Base-by-base conservation (phyloP, 106 monocot species). In the Cymbidium sinense region DNA sequence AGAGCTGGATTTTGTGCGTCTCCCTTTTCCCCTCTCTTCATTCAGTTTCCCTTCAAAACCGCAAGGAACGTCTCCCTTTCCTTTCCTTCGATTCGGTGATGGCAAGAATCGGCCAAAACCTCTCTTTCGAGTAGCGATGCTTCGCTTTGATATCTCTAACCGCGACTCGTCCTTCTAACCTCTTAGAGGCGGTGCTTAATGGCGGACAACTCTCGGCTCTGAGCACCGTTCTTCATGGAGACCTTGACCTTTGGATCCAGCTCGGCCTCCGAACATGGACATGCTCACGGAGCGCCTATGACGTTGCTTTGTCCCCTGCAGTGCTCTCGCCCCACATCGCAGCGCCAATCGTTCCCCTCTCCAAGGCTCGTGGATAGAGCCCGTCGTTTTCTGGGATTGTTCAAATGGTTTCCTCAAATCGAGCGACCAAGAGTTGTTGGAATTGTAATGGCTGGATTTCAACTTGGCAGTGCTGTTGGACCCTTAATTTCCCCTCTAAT, bases 351-450 rank as follows among this genome's bases (percentile, higher is more conserved):
- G 6, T 64, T 70, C 8, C 3, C 76, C 6, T 35, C 35, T 34
- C 50, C 83, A 30, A n/a, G n/a, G n/a, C n/a, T n/a, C n/a, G n/a
- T n/a, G n/a, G n/a, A n/a, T n/a, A n/a, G n/a, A n/a, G n/a, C n/a
- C n/a, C n/a, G n/a, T n/a, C n/a, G n/a, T n/a, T n/a, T n/a, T n/a
- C n/a, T n/a, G n/a, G n/a, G n/a, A n/a, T n/a, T n/a, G n/a, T n/a
- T n/a, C n/a, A 96, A 93, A 85, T 96, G 96, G 96, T 96, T 96
- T 86, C 96, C 93, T 86, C 85, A 79, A 85, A 86, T 86, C 81
- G 95, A 95, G 64, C 79, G 95, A 21, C 90, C 95, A n/a, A 86
- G 88, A 64, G 95, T 93, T 80, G 95, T 96, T 34, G 96, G 87
- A 34, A 74, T 96, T 77, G 93, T 87, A 54, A 96, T 96, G 96